Evolutionary conservation across 139 green algal species (phyloP).

Genomic region (Raphidocelis subcapitata): DNA sequence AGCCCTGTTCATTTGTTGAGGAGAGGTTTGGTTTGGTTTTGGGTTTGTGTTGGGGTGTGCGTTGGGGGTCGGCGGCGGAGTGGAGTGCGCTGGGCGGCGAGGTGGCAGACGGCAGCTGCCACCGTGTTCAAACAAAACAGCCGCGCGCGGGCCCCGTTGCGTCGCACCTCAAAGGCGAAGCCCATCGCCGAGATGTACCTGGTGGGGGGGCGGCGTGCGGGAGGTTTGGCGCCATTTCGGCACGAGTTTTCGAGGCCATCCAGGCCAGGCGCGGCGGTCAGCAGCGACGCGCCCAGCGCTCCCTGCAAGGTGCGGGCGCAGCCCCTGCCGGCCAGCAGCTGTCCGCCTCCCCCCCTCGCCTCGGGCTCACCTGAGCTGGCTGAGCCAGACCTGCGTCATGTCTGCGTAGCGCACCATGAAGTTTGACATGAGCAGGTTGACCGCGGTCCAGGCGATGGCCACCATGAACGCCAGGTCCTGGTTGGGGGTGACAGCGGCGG

Average conservation of each 20-base stretch:
- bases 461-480: slow-evolving; percentile 70
- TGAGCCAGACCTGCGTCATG: slow-evolving; percentile 32
- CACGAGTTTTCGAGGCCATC: too few species aligned
- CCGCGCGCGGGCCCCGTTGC: too few species aligned
- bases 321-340: too few species aligned
- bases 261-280: too few species aligned
- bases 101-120: slow-evolving; percentile 21
- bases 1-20: too few species aligned
- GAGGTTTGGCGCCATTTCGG: too few species aligned
- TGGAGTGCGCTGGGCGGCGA: slow-evolving; percentile 12
- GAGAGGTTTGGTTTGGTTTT: neutral
- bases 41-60: too few species aligned
- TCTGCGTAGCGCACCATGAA: slow-evolving; percentile 54
- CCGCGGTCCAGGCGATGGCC: slow-evolving; percentile 56
- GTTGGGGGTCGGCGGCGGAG: neutral
- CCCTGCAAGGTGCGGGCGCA: too few species aligned
- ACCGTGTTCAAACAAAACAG: too few species aligned
- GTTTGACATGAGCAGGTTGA: slow-evolving; percentile 65
- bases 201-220: neutral
- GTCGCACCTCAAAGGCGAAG: slow-evolving; percentile 48
- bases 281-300: too few species aligned
- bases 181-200: slow-evolving; percentile 42
- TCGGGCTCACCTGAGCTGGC: slow-evolving; percentile 16
- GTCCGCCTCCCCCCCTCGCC: neutral
- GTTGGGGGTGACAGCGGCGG: slow-evolving; percentile 41